phyloP scores from a whole-genome alignment of 352 stramenopile species.

The Globisporangium paroecandrum region DNA sequence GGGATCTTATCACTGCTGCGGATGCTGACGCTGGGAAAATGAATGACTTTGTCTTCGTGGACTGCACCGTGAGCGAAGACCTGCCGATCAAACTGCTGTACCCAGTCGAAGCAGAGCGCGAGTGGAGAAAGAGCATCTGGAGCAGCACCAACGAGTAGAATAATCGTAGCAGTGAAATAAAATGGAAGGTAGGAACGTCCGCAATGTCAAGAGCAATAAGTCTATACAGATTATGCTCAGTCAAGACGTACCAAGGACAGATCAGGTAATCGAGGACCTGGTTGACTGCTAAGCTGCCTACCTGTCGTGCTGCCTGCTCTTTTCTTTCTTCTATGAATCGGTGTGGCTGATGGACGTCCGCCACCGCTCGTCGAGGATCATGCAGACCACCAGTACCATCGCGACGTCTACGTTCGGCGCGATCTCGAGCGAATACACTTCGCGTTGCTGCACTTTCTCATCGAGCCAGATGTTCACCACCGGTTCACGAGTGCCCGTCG shows the following conservation, averaged over 20 bases:
- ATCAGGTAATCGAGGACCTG: background rate
- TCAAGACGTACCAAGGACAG: background rate
- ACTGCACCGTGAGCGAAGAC: background rate
- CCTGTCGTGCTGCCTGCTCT: background rate
- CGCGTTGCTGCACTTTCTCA: background rate
- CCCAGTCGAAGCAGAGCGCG: slow-evolving; percentile 1
- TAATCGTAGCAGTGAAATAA: background rate
- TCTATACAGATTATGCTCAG: background rate
- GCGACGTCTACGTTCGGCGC: slow-evolving; percentile 17
- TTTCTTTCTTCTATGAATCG: background rate
- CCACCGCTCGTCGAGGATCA: slow-evolving; percentile 19
- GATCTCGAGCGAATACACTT: slow-evolving; percentile 20
- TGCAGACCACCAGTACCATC: slow-evolving; percentile 19
- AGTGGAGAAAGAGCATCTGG: background rate
- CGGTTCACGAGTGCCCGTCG: background rate
- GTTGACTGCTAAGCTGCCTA: background rate
- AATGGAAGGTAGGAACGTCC: background rate
- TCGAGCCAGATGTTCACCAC: background rate
- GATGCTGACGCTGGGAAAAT: background rate
- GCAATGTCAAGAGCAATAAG: background rate
- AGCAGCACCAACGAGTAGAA: background rate
- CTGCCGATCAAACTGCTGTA: slow-evolving; percentile 5
- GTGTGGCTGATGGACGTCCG: background rate
- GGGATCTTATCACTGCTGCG: background rate
- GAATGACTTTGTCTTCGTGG: background rate